Percentiles rank a stretch among this genome's conserved stretches.
These are phyloP conservation scores for Starmerella floricola DNA, from an alignment of 805 yeast species.

Conservation along the genomic window DNA sequence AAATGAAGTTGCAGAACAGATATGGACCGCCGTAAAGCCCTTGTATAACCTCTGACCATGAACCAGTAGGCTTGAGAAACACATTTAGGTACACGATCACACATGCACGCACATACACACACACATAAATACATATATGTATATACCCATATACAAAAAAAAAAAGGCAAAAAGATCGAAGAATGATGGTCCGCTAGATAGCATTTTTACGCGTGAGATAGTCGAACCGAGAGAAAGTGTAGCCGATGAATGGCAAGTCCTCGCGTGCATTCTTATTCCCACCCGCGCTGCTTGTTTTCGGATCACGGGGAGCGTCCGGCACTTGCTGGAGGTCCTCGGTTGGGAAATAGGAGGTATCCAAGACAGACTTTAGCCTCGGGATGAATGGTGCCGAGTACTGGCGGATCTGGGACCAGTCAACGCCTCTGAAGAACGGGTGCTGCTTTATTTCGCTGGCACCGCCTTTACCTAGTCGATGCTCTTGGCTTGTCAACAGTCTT, in stretches of 20 bases:
- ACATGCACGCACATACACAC: background rate
- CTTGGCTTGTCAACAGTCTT: slow-evolving; percentile 62
- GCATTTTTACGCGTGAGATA: slow-evolving; percentile 50
- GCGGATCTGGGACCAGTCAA: slow-evolving; percentile 82
- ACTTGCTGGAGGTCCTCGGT: slow-evolving; percentile 91
- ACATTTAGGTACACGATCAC: too few relatives aligned
- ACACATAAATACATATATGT: background rate
- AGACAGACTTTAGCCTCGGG: slow-evolving; percentile 79
- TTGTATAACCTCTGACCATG: too few relatives aligned
- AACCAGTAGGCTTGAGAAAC: too few relatives aligned
- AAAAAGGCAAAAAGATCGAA: background rate
- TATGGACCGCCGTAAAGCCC: background rate
- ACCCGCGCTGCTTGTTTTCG: slow-evolving; percentile 13
- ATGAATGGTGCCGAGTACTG: slow-evolving; percentile 87
- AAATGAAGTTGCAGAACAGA: slow-evolving; percentile 37
- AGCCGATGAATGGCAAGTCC: slow-evolving; percentile 93
- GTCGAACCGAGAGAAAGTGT: slow-evolving; percentile 90
- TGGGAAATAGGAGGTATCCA: slow-evolving; percentile 96
- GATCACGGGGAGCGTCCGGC: slow-evolving; percentile 72
- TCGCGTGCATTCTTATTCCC: slow-evolving; percentile 50
- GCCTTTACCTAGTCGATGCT: slow-evolving; percentile 74
- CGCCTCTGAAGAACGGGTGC: slow-evolving; percentile 93
- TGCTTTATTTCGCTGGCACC: slow-evolving; percentile 84
- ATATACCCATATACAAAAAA: background rate
- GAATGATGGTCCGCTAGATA: slow-evolving; percentile 16